These are phyloP conservation scores for Mrakia blollopis DNA, from an alignment of 768 basidiomycete genomes.

Conservation along the genomic window DNA sequence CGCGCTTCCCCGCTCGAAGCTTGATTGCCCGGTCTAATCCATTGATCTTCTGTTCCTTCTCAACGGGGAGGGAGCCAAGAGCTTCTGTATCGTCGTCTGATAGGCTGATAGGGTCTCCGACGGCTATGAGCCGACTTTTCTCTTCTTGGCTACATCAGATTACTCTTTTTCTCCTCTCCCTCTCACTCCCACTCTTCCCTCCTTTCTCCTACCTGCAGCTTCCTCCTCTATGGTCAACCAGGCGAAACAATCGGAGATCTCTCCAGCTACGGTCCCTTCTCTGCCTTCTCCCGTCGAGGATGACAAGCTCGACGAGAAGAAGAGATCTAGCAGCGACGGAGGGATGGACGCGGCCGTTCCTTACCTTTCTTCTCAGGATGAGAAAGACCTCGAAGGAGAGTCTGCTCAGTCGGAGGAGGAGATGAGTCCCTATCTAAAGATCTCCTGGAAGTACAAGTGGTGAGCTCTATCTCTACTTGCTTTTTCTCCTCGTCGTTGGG, in stretches of 20 bases:
- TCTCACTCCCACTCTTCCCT: background rate
- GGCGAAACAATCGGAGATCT: background rate
- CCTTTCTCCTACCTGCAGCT: background rate
- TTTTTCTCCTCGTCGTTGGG: too few relatives aligned
- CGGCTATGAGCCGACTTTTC: too few relatives aligned
- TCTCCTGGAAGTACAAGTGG: conserved; percentile 17
- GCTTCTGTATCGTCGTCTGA: too few relatives aligned
- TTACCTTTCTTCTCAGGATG: background rate
- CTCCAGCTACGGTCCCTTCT: background rate
- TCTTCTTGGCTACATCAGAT: too few relatives aligned
- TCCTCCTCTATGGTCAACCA: background rate
- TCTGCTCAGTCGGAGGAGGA: background rate
- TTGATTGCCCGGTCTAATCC: too few relatives aligned
- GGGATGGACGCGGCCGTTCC: background rate
- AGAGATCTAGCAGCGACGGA: background rate
- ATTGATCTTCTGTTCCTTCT: too few relatives aligned
- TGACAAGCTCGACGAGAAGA: background rate
- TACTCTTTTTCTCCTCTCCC: background rate
- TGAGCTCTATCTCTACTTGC: background rate
- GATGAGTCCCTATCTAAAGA: background rate
- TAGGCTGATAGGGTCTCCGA: too few relatives aligned
- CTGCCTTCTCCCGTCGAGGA: background rate
- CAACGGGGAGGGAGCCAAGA: too few relatives aligned
- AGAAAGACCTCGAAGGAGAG: background rate
- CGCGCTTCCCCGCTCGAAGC: too few relatives aligned